Evolutionary conservation across 352 stramenopile genomes (phyloP), one percentile per base, ranked within the genome.

Genomic region (Phytophthora sansomeana): DNA sequence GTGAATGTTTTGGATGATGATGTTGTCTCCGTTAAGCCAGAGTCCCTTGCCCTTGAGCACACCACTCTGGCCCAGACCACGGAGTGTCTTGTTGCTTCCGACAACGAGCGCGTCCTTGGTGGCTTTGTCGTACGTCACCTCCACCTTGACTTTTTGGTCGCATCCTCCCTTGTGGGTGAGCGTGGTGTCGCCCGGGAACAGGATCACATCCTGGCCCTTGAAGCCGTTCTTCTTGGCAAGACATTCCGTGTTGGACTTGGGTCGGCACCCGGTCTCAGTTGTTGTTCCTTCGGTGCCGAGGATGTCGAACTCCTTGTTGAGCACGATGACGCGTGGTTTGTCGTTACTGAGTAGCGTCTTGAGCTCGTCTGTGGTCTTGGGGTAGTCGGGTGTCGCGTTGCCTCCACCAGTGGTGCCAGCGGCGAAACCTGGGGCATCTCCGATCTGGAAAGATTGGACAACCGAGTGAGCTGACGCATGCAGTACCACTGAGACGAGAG

Each of bases 1-100:
- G 67, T 85, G 63, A 29, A 81, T 47, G 48, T 84, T 81, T 47
- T 84, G 74, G 16, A 84, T 38, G 43, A 84, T 81, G 51, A 72
- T 69, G 54, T 76, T 79, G 50, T 70, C 51, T n/a, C 65, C 67
- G 28, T 57, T 28, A 7, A 77, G 42, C 48, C 49, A 57, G 4
- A 75, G 50, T 1, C 65, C 70, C 41, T 74, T 78, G n/a, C 70
- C 67, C 21, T 50, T 64, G 7, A 75, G 9, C 1, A 75, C 55
- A 8, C 70, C 70, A 0, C 26, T 56, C 33, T 68, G 39, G 10
- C 70, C 70, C 6, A 72, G 44, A 13, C 70, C 70, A 19, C 54
- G 53, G 16, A 78, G 33, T 10, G 70, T 78, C 58, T 78, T 75
- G 70, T 74, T 60, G 42, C 70, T 56, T 32, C 13, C 32, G 14